Percentiles rank a stretch among this genome's conserved stretches.
These are phyloP conservation scores for Dacryopinax primogenitus DNA, from an alignment of 768 basidiomycete genomes.

Conservation along the genomic window DNA sequence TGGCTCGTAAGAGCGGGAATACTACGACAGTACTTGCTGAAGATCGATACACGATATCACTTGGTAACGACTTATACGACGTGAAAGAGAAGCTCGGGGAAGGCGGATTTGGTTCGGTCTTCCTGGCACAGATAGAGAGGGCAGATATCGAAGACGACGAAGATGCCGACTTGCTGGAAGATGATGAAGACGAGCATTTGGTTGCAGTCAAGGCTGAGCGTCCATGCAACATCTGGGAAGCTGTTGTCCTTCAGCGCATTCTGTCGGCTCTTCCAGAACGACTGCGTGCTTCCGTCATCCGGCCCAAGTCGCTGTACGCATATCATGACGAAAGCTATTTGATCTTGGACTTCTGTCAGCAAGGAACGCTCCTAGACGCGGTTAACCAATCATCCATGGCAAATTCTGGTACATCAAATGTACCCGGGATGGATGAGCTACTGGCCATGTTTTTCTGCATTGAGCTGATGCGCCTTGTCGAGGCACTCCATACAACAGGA, in stretches of 20 bases:
- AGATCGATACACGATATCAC: slow-evolving; percentile 38
- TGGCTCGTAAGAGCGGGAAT: slow-evolving; percentile 15
- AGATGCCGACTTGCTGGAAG: slow-evolving; percentile 37
- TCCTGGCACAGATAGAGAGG: slow-evolving; percentile 46
- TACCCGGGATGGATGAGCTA: slow-evolving; percentile 68
- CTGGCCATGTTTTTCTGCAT: slow-evolving; percentile 90
- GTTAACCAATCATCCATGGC: slow-evolving; percentile 61
- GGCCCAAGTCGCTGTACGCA: slow-evolving; percentile 65
- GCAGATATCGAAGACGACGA: slow-evolving; percentile 36
- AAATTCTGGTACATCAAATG: slow-evolving; percentile 10
- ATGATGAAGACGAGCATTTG: slow-evolving; percentile 43
- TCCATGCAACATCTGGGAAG: slow-evolving; percentile 87
- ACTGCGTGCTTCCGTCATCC: slow-evolving; percentile 55
- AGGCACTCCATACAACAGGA: slow-evolving; percentile 64
- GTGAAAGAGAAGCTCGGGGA: slow-evolving; percentile 86
- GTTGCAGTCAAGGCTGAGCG: slow-evolving; percentile 87
- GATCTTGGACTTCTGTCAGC: slow-evolving; percentile 72
- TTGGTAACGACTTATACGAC: slow-evolving; percentile 54
- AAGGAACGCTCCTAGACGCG: slow-evolving; percentile 83
- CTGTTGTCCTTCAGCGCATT: slow-evolving; percentile 65
- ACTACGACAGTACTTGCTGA: slow-evolving; percentile 20
- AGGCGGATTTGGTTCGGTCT: slow-evolving; percentile 94
- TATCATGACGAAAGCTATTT: slow-evolving; percentile 85
- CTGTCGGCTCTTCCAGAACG: slow-evolving; percentile 51
- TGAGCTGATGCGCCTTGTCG: slow-evolving; percentile 72